These are phyloP conservation scores for Lathyrus sativus DNA, from an alignment of 306 rosid genomes.

Conservation along the genomic window DNA sequence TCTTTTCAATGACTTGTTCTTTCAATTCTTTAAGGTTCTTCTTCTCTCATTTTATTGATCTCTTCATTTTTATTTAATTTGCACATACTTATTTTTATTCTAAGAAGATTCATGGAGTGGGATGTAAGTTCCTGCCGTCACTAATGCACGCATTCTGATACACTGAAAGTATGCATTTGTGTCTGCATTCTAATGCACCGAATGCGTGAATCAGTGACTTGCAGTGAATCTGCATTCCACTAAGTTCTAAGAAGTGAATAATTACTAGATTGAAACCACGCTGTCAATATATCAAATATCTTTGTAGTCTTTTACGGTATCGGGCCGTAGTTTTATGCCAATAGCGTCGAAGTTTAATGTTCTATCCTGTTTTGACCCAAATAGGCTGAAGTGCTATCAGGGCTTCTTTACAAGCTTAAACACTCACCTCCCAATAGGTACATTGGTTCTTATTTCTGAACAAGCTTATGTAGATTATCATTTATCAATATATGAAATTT, in stretches of 20 bases:
- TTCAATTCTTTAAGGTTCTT: slow-evolving; percentile 72
- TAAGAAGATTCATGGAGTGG: too few relatives aligned
- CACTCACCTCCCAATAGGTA: slow-evolving; percentile 74
- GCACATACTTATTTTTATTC: too few relatives aligned
- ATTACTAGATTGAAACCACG: too few relatives aligned
- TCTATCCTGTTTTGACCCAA: slow-evolving; percentile 26
- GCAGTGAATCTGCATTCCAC: too few relatives aligned
- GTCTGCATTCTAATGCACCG: too few relatives aligned
- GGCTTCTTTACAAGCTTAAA: slow-evolving; percentile 71
- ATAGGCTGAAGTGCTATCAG: slow-evolving; percentile 88
- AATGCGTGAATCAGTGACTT: too few relatives aligned
- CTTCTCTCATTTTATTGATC: neutral
- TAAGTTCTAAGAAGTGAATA: too few relatives aligned
- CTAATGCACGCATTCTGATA: too few relatives aligned
- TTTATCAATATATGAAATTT: neutral
- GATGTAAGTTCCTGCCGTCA: too few relatives aligned
- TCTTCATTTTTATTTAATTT: neutral
- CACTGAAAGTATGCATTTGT: too few relatives aligned
- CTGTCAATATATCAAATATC: too few relatives aligned
- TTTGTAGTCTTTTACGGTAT: too few relatives aligned
- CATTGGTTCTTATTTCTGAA: neutral
- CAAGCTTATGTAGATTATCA: slow-evolving; percentile 10
- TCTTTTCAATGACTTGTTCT: slow-evolving; percentile 69
- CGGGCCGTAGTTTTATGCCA: neutral
- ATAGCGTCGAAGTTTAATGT: neutral